Evolutionary conservation across 331 rosid genomes (phyloP), one percentile per base, ranked within the genome.

Genomic region (Arachis monticola): DNA sequence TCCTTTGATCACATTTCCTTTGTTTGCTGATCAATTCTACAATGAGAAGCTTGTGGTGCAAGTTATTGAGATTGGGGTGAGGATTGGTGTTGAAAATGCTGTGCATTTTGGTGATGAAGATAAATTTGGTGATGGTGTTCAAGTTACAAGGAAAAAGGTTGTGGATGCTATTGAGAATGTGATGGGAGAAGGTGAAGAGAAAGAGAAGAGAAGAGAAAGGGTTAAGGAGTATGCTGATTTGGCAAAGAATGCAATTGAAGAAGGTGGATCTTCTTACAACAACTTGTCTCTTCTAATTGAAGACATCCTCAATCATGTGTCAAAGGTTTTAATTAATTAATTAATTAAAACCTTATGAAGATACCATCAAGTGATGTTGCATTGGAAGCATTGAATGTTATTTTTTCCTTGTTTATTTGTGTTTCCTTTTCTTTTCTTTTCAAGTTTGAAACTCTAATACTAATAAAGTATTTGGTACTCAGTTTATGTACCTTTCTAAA

Each of bases 281-380:
- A 88, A 90, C 48, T 66, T 77, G 71, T 59, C 73, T 4, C 27
- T 62, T 31, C 47, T 82, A 5, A 63, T 82, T 45, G 62, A 85
- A 22, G 84, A 67, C 8, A 42, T 71, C 60, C 3, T 55, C 30
- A 32, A 4, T 6, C 40, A 17, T 47, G 51, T 31, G 51, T 35
- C 9, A 13, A 62, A 6, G 52, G 41, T 46, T 48, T 60, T 11
- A 61, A 61, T 10, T 40, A 47, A 35, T 27, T 27, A 27, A 27
- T 27, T 27, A 50, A 5, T 3, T 50, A 11, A 50, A 50, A 13
- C 3, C 55, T 10, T 3, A 3, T 10, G 17, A 27, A 52, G 58
- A n/a, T 10, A 7, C 22, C 62, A 74, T 57, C n/a, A 27, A 45
- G 1, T 8, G 31, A 30, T 40, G 17, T 27, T 32, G 72, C 32